A percentile compares a stretch with the other conserved stretches of the same genome.
Evolutionary conservation across 148 eudicot genomes (phyloP).

Genomic region (Pouteria glomerata): DNA sequence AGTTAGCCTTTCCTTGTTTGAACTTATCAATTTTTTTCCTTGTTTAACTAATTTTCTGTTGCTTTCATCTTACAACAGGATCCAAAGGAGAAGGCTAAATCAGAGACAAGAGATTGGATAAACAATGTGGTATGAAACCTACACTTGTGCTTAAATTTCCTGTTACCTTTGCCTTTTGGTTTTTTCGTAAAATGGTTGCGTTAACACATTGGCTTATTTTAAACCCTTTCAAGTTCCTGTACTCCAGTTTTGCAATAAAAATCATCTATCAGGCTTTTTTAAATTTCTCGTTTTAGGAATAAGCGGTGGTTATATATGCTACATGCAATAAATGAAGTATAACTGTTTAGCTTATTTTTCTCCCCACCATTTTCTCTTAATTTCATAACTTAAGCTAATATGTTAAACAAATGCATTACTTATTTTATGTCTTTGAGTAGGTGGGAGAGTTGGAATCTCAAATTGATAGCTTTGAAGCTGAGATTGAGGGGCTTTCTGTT

Average conservation of each 20-base stretch:
- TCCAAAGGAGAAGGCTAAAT: constrained; percentile 96
- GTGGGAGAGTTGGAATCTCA: constrained; percentile 91
- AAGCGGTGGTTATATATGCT: too few relatives aligned
- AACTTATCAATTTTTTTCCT: too few relatives aligned
- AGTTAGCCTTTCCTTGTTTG: too few relatives aligned
- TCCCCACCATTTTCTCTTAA: not conserved
- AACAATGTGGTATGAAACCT: constrained; percentile 79
- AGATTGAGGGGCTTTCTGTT: constrained; percentile 88
- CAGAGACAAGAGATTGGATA: constrained; percentile 98
- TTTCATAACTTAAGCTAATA: not conserved
- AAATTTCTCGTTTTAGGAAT: too few relatives aligned
- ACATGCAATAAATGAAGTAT: not conserved
- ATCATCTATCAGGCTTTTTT: too few relatives aligned
- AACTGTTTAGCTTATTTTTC: not conserved
- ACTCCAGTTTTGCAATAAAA: not conserved
- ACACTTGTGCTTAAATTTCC: not conserved
- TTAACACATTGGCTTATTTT: too few relatives aligned
- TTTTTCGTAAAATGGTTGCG: not conserved
- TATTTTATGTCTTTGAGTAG: constrained; percentile 34
- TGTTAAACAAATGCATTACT: not conserved
- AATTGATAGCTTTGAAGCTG: constrained; percentile 98
- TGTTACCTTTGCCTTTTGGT: not conserved
- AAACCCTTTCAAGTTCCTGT: constrained; percentile 4
- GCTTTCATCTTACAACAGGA: constrained; percentile 45
- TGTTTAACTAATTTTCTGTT: not conserved